These are phyloP conservation scores for Corchorus capsularis DNA, from an alignment of 345 rosid species.

Conservation along the genomic window DNA sequence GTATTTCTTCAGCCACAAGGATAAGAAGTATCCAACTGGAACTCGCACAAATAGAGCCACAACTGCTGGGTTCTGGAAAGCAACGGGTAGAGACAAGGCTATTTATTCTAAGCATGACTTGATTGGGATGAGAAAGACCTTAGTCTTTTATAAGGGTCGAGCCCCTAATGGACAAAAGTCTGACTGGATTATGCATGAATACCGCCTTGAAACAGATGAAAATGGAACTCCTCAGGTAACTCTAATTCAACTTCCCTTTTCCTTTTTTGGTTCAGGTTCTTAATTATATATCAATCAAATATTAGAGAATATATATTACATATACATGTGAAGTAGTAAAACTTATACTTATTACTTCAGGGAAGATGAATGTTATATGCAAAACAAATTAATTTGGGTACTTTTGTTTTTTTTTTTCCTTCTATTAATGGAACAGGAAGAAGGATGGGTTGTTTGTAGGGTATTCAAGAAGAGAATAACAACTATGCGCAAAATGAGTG, in stretches of 20 bases:
- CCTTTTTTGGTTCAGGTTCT: no score
- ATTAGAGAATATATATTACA: background rate
- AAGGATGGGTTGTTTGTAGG: conserved; percentile 98
- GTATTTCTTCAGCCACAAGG: conserved; percentile 97
- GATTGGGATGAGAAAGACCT: conserved; percentile 95
- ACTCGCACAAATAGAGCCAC: conserved; percentile 98
- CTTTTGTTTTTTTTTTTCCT: background rate
- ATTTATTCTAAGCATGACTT: conserved; percentile 77
- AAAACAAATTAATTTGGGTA: background rate
- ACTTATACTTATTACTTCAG: background rate
- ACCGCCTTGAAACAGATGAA: conserved; percentile 92
- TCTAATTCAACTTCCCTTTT: background rate
- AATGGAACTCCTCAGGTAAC: conserved; percentile 76
- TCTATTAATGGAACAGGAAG: conserved; percentile 49
- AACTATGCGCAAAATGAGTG: conserved; percentile 43
- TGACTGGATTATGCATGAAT: conserved; percentile 98
- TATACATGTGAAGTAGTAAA: background rate
- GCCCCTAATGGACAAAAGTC: conserved; percentile 97
- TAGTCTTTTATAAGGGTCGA: conserved; percentile 89
- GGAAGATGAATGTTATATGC: background rate
- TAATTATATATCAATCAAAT: background rate
- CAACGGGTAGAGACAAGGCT: conserved; percentile 97
- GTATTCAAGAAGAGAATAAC: conserved; percentile 87
- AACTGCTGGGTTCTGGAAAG: conserved; percentile 97
- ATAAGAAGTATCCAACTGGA: conserved; percentile 96